Conservation (phyloP, 306 rosid species). For the Rubus idaeus region DNA sequence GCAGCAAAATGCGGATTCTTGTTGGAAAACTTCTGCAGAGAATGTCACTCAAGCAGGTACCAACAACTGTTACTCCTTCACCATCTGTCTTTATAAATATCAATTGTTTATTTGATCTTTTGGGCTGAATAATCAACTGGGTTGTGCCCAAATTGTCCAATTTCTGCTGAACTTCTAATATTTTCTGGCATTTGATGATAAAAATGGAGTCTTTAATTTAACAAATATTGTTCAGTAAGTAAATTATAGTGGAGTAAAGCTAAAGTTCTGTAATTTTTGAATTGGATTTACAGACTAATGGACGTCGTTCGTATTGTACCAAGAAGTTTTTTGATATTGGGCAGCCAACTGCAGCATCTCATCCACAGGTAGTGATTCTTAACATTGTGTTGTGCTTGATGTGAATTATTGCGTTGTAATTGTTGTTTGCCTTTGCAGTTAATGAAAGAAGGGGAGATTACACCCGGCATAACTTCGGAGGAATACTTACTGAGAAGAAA, state of each 20-base stretch:
- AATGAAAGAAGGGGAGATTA: constrained; percentile 79
- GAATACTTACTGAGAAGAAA: constrained; percentile 77
- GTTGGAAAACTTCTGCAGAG: constrained; percentile 44
- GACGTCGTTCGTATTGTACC: constrained; percentile 50
- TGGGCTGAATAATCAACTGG: constrained; percentile 11
- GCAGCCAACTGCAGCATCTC: constrained; percentile 83
- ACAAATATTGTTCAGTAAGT: background rate
- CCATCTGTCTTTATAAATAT: background rate
- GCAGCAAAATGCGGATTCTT: constrained; percentile 48
- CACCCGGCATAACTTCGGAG: constrained; percentile 70
- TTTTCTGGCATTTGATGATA: background rate
- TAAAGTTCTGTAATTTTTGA: constrained; percentile 17
- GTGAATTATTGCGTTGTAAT: background rate
- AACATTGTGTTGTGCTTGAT: constrained; percentile 1
- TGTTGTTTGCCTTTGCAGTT: constrained; percentile 46
- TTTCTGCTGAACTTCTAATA: background rate
- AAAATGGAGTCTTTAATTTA: background rate
- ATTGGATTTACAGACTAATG: constrained; percentile 45
- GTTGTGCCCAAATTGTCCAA: background rate
- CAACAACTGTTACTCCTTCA: background rate
- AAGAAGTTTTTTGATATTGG: constrained; percentile 61
- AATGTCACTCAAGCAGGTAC: constrained; percentile 47
- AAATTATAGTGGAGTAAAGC: background rate
- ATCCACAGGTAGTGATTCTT: constrained; percentile 60
- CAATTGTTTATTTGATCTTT: background rate